These are phyloP conservation scores for Lactifluus rugatus DNA, from an alignment of 768 basidiomycete species.

Conservation along the genomic window DNA sequence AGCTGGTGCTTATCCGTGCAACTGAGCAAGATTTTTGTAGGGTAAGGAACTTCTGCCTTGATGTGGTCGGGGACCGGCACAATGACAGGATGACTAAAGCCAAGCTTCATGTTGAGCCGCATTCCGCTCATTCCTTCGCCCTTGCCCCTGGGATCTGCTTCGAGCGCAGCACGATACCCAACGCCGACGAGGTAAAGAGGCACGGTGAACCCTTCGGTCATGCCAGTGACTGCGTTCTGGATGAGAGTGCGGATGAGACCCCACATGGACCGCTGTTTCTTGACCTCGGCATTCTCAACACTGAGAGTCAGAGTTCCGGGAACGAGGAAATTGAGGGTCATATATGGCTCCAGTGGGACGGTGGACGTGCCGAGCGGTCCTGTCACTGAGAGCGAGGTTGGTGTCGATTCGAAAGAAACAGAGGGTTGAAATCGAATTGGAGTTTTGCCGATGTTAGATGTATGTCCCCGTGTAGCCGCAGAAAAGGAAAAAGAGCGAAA, in stretches of 20 bases:
- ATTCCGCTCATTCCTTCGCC: constrained; percentile 48
- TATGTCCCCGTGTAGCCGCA: constrained; percentile 13
- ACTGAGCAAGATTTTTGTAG: constrained; percentile 74
- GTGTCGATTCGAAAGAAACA: constrained; percentile 33
- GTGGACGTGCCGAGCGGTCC: constrained; percentile 47
- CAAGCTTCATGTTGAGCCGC: constrained; percentile 83
- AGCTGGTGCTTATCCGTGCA: constrained; percentile 85
- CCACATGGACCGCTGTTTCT: constrained; percentile 86
- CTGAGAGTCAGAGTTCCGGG: constrained; percentile 29
- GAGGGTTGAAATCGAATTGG: constrained; percentile 43
- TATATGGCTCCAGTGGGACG: constrained; percentile 40
- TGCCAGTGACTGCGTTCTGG: constrained; percentile 80
- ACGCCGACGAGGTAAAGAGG: constrained; percentile 89
- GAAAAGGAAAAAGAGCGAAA: constrained; percentile 16
- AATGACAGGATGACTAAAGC: constrained; percentile 80
- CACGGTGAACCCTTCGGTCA: constrained; percentile 78
- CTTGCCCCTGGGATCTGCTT: constrained; percentile 59
- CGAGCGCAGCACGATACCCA: constrained; percentile 82
- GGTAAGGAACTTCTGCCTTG: constrained; percentile 64
- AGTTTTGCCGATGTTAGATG: constrained; percentile 40
- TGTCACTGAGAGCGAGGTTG: constrained; percentile 39
- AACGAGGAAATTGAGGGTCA: constrained; percentile 31
- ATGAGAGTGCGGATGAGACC: constrained; percentile 90
- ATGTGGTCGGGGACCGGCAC: constrained; percentile 78
- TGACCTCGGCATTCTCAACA: constrained; percentile 52